Conservation (phyloP, 2,329 filamentous ascomycete species). For the Colletotrichum incanum region DNA sequence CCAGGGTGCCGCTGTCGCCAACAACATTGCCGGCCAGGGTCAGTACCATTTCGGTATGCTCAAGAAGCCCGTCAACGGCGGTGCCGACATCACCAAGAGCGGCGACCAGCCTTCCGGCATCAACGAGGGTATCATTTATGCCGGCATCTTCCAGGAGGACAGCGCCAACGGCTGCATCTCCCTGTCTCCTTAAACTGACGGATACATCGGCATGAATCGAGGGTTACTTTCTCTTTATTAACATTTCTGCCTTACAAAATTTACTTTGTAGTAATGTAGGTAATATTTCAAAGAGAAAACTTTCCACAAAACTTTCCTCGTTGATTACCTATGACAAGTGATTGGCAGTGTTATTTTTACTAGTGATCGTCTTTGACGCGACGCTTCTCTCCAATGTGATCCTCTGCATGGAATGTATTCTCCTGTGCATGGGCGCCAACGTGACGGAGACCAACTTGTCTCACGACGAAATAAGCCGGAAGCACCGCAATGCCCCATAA, state of each 20-base stretch:
- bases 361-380: not conserved
- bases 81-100: constrained; percentile 61
- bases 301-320: not conserved
- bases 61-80: constrained; percentile 70
- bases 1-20: constrained; percentile 62
- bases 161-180: constrained; percentile 49
- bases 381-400: no score
- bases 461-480: constrained; percentile 15
- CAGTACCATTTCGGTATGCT: constrained; percentile 75
- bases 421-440: not conserved
- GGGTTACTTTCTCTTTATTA: constrained; percentile 18
- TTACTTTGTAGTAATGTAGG: constrained; percentile 14
- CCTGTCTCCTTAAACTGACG: constrained; percentile 10
- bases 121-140: constrained; percentile 68
- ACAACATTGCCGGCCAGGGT: constrained; percentile 70
- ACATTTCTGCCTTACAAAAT: constrained; percentile 4
- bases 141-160: constrained; percentile 69
- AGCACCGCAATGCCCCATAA: not conserved
- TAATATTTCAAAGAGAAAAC: constrained; percentile 16
- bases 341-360: not conserved
- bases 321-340: not conserved
- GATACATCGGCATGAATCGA: not conserved
- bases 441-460: constrained; percentile 15
- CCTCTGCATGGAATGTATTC: not conserved
- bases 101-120: constrained; percentile 65